Conservation (phyloP, 371 early-diverging fungal genomes). For the Zychaea mexicana region DNA sequence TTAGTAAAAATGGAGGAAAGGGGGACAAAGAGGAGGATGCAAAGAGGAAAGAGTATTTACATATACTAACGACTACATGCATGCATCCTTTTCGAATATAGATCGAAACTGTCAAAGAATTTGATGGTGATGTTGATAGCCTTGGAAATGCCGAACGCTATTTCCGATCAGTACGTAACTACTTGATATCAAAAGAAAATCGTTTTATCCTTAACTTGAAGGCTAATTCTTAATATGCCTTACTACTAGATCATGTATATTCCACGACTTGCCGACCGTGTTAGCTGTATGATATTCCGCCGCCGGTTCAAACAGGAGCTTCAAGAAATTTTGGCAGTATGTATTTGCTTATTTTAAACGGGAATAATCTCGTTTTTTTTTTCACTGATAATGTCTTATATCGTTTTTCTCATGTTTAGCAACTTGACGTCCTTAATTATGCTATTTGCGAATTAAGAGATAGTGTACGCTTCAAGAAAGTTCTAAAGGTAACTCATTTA, state of each 20-base stretch:
- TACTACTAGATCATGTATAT: constrained; percentile 61
- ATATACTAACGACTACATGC: too few species aligned
- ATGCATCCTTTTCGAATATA: not conserved
- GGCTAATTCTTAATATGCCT: not conserved
- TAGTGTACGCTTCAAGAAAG: constrained; percentile 47
- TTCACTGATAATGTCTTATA: not conserved
- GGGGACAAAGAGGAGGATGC: too few species aligned
- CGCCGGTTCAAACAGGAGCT: constrained; percentile 72
- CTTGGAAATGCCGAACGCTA: constrained; percentile 74
- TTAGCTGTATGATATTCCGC: constrained; percentile 77
- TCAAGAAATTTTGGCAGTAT: constrained; percentile 64
- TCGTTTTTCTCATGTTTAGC: not conserved
- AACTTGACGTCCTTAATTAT: constrained; percentile 31
- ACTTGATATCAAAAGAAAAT: constrained; percentile 9
- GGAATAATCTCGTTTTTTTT: too few species aligned
- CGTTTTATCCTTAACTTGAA: not conserved
- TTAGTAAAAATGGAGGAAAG: constrained; percentile 12
- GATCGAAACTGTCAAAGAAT: constrained; percentile 66
- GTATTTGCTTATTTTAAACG: constrained; percentile 6
- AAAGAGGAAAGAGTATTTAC: too few species aligned
- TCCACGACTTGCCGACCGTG: constrained; percentile 68
- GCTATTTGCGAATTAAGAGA: constrained; percentile 33
- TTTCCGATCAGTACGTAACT: constrained; percentile 52
- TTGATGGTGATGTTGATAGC: constrained; percentile 62
- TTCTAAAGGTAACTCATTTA: constrained; percentile 73